These are phyloP conservation scores for Lactarius hengduanensis DNA, from an alignment of 768 basidiomycete species.

Conservation along the genomic window DNA sequence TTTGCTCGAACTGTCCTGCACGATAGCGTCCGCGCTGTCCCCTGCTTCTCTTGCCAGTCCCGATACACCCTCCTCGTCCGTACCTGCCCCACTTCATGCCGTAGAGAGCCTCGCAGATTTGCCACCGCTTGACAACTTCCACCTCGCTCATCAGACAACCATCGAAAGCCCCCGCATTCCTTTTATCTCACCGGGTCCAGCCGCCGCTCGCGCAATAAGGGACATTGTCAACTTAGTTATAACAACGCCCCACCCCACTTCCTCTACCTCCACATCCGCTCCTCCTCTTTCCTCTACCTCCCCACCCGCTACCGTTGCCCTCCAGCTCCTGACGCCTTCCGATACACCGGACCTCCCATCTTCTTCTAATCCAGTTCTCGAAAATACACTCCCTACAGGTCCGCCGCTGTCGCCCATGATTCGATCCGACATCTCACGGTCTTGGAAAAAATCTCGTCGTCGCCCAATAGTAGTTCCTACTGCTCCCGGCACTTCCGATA, in stretches of 20 bases:
- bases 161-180: neutral
- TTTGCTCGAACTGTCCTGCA: neutral
- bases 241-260: neutral
- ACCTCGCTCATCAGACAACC: neutral
- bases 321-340: neutral
- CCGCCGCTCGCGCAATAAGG: neutral
- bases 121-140: neutral
- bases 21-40: neutral
- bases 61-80: neutral
- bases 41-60: neutral
- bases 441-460: neutral
- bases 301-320: neutral
- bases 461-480: neutral
- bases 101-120: neutral
- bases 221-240: neutral
- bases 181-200: neutral
- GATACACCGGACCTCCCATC: neutral
- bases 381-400: neutral
- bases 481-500: neutral
- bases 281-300: neutral
- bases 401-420: neutral
- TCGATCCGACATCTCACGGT: neutral
- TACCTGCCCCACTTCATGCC: neutral
- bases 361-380: neutral
- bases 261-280: neutral